Evolutionary conservation across 257 asterid genomes (phyloP).

Genomic region (Salvia hispanica): DNA sequence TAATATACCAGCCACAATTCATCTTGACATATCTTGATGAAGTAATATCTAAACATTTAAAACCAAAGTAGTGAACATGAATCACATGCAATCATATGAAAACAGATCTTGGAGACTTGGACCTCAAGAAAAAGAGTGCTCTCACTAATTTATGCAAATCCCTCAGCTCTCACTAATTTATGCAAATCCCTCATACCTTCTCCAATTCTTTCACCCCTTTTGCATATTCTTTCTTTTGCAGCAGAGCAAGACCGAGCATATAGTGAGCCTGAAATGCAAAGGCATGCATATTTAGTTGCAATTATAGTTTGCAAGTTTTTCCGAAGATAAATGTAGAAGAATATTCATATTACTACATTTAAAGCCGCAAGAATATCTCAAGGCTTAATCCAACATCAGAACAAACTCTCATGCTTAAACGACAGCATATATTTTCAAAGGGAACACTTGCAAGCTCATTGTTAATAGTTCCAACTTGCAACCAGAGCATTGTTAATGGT

Average conservation of each 20-base stretch:
- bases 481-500: too few relatives aligned
- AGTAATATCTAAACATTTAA: not conserved
- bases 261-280: conserved; percentile 57
- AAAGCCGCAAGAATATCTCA: conserved; percentile 13
- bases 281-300: conserved; percentile 17
- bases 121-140: conserved; percentile 18
- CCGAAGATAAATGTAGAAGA: not conserved
- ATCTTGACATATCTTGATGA: conserved; percentile 19
- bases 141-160: not conserved
- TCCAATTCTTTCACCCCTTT: conserved; percentile 67
- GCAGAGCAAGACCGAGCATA: conserved; percentile 74
- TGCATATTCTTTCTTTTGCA: conserved; percentile 49
- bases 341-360: not conserved
- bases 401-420: not conserved
- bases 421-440: conserved; percentile 9
- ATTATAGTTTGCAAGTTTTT: not conserved
- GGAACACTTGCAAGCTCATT: conserved; percentile 15
- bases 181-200: conserved; percentile 40
- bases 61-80: not conserved
- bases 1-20: not conserved
- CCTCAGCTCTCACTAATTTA: conserved; percentile 13
- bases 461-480: not conserved
- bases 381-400: not conserved
- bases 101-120: not conserved
- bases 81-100: conserved; percentile 14